phyloP scores from a whole-genome alignment of 1,284 basidiomycete genomes.

The Fomitiporia mediterranea region DNA sequence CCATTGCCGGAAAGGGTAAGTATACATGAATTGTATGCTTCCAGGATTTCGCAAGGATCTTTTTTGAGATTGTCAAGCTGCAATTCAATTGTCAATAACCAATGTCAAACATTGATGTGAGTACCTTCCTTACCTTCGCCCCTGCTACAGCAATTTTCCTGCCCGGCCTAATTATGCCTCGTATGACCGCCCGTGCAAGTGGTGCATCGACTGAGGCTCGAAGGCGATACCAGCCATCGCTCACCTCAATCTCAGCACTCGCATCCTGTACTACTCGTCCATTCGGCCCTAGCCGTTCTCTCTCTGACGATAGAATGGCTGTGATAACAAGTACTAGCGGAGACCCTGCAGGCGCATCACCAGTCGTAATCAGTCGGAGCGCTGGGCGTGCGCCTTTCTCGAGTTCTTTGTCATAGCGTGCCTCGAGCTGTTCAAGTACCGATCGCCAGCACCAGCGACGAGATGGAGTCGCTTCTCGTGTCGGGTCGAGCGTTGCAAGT shows the following conservation, averaged over 20 bases:
- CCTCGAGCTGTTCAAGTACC: slow-evolving; percentile 78
- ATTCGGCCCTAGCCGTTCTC: slow-evolving; percentile 28
- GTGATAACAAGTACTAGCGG: slow-evolving; percentile 87
- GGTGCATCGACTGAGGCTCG: slow-evolving; percentile 72
- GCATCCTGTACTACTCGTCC: slow-evolving; percentile 20
- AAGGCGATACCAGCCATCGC: slow-evolving; percentile 95
- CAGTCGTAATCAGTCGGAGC: slow-evolving; percentile 71
- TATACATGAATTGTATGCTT: slow-evolving; percentile 67
- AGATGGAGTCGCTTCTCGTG: slow-evolving; percentile 42
- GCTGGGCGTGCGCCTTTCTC: slow-evolving; percentile 77
- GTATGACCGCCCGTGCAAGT: slow-evolving; percentile 64
- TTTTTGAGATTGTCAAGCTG: slow-evolving; percentile 68
- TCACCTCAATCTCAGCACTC: slow-evolving; percentile 71
- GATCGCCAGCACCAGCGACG: slow-evolving; percentile 78
- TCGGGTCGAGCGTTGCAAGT: slow-evolving; percentile 69
- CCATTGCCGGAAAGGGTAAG: slow-evolving; percentile 81
- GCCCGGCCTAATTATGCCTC: slow-evolving; percentile 68
- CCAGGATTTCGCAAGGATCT: slow-evolving; percentile 80
- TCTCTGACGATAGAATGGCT: slow-evolving; percentile 53
- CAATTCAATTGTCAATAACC: neutral
- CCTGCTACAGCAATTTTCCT: slow-evolving; percentile 80
- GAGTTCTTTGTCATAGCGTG: slow-evolving; percentile 91
- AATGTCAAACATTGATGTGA: neutral
- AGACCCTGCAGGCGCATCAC: slow-evolving; percentile 64
- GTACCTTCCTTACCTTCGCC: slow-evolving; percentile 58